Conservation (phyloP, 2,329 filamentous ascomycete genomes). For the Nemania abortiva region DNA sequence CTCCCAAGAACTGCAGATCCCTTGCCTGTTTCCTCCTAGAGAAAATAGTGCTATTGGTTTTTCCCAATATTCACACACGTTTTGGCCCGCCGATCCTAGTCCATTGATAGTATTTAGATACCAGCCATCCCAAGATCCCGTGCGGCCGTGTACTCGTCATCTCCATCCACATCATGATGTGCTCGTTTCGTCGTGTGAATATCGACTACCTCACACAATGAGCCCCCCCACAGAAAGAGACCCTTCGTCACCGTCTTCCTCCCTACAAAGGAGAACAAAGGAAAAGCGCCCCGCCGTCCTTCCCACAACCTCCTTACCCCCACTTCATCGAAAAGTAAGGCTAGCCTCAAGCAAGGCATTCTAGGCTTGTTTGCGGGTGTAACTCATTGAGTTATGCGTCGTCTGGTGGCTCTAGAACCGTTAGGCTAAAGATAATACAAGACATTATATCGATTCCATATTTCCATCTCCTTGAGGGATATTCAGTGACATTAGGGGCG, state of each 20-base stretch:
- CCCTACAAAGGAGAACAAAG: slow-evolving; percentile 24
- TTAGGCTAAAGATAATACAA: slow-evolving; percentile 36
- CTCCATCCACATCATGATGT: slow-evolving; percentile 33
- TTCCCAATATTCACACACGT: slow-evolving; percentile 7
- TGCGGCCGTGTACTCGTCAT: slow-evolving; percentile 35
- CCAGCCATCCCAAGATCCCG: slow-evolving; percentile 26
- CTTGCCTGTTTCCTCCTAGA: slow-evolving; percentile 24
- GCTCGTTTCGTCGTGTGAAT: slow-evolving; percentile 19
- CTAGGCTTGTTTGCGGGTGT: slow-evolving; percentile 1
- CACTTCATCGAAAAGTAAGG: slow-evolving; percentile 14
- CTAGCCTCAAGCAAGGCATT: slow-evolving; percentile 10
- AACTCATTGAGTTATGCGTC: slow-evolving; percentile 11
- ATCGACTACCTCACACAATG: slow-evolving; percentile 25
- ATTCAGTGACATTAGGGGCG: slow-evolving; percentile 5
- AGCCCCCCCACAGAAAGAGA: slow-evolving; percentile 28
- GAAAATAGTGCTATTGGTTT: slow-evolving; percentile 17
- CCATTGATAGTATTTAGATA: slow-evolving; percentile 13
- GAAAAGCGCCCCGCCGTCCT: slow-evolving; percentile 8
- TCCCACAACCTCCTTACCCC: slow-evolving; percentile 14
- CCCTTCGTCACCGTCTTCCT: slow-evolving; percentile 29
- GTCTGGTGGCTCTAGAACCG: slow-evolving; percentile 22
- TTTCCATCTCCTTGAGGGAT: slow-evolving; percentile 6
- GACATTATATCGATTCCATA: slow-evolving; percentile 39
- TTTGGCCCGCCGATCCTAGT: slow-evolving; percentile 21
- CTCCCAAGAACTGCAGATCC: slow-evolving; percentile 7